Conservation (phyloP, 345 rosid species). For the Hevea brasiliensis region DNA sequence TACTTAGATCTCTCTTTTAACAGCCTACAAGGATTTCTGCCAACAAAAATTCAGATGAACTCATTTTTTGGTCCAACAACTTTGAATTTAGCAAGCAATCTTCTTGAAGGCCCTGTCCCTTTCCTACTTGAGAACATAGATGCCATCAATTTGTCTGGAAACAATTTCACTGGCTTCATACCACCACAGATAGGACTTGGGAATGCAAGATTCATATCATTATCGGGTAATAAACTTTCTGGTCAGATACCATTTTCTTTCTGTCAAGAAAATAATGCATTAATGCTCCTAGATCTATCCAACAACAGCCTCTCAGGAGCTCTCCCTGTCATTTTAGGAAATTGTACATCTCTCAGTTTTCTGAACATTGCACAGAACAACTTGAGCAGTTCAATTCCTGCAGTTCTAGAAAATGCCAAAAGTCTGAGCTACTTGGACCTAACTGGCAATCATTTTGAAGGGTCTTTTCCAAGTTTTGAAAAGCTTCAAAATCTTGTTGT, state of each 20-base stretch:
- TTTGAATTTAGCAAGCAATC: background rate
- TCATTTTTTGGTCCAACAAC: background rate
- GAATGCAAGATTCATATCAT: background rate
- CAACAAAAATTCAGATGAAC: background rate
- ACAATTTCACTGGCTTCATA: conserved; percentile 16
- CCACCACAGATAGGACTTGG: background rate
- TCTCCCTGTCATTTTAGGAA: conserved; percentile 10
- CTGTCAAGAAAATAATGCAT: conserved; percentile 1
- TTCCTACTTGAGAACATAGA: conserved; percentile 13
- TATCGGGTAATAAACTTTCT: conserved; percentile 1
- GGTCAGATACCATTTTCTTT: conserved; percentile 13
- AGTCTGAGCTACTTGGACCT: too few species aligned
- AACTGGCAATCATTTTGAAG: too few species aligned
- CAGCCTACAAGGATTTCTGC: conserved; percentile 6
- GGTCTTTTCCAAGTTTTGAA: too few species aligned
- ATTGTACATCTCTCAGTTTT: conserved; percentile 10
- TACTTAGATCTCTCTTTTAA: conserved; percentile 11
- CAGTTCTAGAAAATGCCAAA: too few species aligned
- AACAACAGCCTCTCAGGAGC: conserved; percentile 10
- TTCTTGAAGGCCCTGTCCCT: conserved; percentile 13
- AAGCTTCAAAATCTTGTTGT: too few species aligned
- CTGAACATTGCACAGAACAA: conserved; percentile 20
- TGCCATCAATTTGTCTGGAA: conserved; percentile 7
- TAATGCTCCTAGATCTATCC: conserved; percentile 13
- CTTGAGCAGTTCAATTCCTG: conserved; percentile 17